Evolutionary conservation across 176 grass and related monocot genomes (phyloP).

Genomic region (Juncus effusus): DNA sequence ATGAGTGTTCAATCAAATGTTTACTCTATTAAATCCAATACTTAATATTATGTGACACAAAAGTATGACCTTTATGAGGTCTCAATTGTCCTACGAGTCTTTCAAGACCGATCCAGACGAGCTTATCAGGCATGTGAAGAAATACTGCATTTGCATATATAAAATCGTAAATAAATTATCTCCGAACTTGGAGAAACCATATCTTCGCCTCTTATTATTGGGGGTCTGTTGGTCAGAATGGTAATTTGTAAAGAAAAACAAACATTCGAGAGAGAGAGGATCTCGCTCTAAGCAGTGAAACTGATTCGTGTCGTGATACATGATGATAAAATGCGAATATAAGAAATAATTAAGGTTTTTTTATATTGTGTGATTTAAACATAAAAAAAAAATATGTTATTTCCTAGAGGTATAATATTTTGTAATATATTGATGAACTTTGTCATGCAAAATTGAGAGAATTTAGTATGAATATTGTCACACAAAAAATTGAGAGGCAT

Average conservation of each 20-base stretch:
- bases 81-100: constrained; percentile 20
- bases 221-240: constrained; percentile 31
- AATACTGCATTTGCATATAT: constrained; percentile 42
- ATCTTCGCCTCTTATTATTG: constrained; percentile 27
- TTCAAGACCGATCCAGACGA: constrained; percentile 33
- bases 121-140: constrained; percentile 32
- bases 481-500: too few species aligned
- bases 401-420: too few species aligned
- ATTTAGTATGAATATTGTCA: too few species aligned
- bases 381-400: too few species aligned
- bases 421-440: too few species aligned
- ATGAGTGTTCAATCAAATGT: too few species aligned
- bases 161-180: constrained; percentile 26
- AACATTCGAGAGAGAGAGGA: constrained; percentile 34
- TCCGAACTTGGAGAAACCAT: constrained; percentile 30
- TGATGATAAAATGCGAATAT: constrained; percentile 24
- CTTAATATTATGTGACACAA: constrained; percentile 40
- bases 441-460: too few species aligned
- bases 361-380: too few species aligned
- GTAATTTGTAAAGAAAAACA: constrained; percentile 27
- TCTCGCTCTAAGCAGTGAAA: constrained; percentile 41
- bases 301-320: constrained; percentile 16
- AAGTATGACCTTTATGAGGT: constrained; percentile 29
- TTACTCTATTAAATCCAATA: constrained; percentile 6
- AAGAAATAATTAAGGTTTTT: too few species aligned